Base-by-base conservation (phyloP, 2,329 filamentous ascomycete species). In the Anisogramma anomala region DNA sequence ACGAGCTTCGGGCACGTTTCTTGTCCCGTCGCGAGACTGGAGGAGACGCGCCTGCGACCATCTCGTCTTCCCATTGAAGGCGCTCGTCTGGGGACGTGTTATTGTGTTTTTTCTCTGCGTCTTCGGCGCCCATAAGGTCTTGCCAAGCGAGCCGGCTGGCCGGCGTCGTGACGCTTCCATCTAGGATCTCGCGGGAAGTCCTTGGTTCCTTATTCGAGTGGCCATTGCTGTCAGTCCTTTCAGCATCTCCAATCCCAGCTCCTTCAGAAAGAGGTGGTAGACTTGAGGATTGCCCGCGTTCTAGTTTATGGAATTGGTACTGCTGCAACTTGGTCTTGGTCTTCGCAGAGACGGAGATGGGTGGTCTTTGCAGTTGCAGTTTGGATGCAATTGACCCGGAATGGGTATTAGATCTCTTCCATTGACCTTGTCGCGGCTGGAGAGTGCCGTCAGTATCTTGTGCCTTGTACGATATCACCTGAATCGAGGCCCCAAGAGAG, bases 1-100 rank as follows among this genome's bases (percentile, higher is more conserved):
- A 87, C 10, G 82, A 85, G 60, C 81, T 87, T 50, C 77, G 72
- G 13, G 79, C 77, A 42, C 84, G 72, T 58, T 87, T 88, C 50
- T 68, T 73, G 47, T 67, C 67, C 52, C 60, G 67, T 46, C 66
- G 71, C 50, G 53, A 63, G 61, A 64, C 62, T 58, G 66, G 69
- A 39, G 65, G 71, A 38, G 65, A 70, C 46, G 70, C 54, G 22
- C 58, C 63, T 17, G 64, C 60, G 30, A 56, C 63, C 10, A 59
- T 49, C 9, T 52, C 61, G 44, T 66, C 62, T 45, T 64, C 66
- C 79, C 79, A 82, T 20, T 71, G 62, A 19, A 82, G 64, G 40
- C 68, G 69, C 36, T 81, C 77, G 48, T 72, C 72, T 3, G 78
- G 78, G 10, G 77, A 79, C 20, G 61, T 57, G 13, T 67, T 62